Percentiles rank a stretch among this genome's conserved stretches.
phyloP scores from a whole-genome alignment of 768 basidiomycete species.

The Pulveroboletus sp. region DNA sequence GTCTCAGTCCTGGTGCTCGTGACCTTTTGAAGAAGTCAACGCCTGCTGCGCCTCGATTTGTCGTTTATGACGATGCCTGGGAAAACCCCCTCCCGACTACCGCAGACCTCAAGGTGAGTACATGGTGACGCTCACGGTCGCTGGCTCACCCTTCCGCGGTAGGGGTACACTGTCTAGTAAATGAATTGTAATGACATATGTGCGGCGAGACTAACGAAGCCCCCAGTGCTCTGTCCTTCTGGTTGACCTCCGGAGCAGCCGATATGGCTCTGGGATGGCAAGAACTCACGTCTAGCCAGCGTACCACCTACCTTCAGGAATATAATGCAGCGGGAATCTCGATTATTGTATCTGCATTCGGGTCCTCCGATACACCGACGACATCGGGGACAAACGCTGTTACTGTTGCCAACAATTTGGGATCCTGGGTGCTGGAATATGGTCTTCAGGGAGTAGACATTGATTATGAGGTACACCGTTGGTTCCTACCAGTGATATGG shows the following conservation, averaged over 20 bases:
- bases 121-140: background rate
- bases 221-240: conserved; percentile 38
- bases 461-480: conserved; percentile 41
- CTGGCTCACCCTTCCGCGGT: background rate
- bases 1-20: conserved; percentile 17
- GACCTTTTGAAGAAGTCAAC: conserved; percentile 13
- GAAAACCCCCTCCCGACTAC: conserved; percentile 42
- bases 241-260: conserved; percentile 37
- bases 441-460: conserved; percentile 50
- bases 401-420: conserved; percentile 37
- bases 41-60: conserved; percentile 49
- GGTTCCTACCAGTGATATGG: background rate
- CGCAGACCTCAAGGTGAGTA: conserved; percentile 40
- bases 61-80: conserved; percentile 38
- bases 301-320: conserved; percentile 40
- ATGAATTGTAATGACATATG: background rate
- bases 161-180: conserved; percentile 34
- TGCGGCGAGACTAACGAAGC: background rate
- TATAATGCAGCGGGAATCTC: conserved; percentile 55
- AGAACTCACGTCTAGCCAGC: conserved; percentile 32
- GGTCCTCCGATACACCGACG: conserved; percentile 38
- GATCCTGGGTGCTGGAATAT: conserved; percentile 43
- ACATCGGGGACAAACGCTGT: conserved; percentile 36
- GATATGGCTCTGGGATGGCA: conserved; percentile 46
- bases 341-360: conserved; percentile 54